These are phyloP conservation scores for Schrenkiella parvula DNA, from an alignment of 345 rosid genomes.

Conservation along the genomic window DNA sequence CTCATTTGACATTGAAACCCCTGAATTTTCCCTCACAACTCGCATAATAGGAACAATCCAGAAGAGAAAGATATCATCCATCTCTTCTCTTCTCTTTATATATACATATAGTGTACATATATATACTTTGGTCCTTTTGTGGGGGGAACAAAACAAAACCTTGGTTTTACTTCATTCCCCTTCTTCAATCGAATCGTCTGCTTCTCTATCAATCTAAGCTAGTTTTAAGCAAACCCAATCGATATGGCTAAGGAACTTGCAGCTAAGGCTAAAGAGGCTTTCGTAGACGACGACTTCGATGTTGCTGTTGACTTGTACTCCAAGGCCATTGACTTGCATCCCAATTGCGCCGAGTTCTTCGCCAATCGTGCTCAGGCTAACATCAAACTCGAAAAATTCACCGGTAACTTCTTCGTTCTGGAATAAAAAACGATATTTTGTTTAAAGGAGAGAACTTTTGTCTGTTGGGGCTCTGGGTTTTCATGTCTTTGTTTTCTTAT, in stretches of 20 bases:
- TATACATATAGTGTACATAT: too few species aligned
- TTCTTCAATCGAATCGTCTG: neutral
- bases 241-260: slow-evolving; percentile 69
- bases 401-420: slow-evolving; percentile 44
- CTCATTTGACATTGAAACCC: neutral
- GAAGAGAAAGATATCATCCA: neutral
- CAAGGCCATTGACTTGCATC: slow-evolving; percentile 63
- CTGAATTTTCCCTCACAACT: neutral
- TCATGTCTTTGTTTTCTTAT: neutral
- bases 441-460: neutral
- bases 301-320: slow-evolving; percentile 74
- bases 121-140: neutral
- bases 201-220: neutral
- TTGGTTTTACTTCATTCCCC: neutral
- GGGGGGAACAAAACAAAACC: neutral
- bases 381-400: slow-evolving; percentile 61
- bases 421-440: neutral
- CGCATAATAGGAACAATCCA: slow-evolving; percentile 8
- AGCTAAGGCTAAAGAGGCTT: slow-evolving; percentile 73
- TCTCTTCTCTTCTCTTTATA: neutral
- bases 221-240: neutral
- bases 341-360: slow-evolving; percentile 60
- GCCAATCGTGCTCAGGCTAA: slow-evolving; percentile 95
- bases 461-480: neutral
- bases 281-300: slow-evolving; percentile 86